Evolutionary conservation across 2,329 filamentous ascomycete species (phyloP).

Genomic region (Lecanicillium sp.): DNA sequence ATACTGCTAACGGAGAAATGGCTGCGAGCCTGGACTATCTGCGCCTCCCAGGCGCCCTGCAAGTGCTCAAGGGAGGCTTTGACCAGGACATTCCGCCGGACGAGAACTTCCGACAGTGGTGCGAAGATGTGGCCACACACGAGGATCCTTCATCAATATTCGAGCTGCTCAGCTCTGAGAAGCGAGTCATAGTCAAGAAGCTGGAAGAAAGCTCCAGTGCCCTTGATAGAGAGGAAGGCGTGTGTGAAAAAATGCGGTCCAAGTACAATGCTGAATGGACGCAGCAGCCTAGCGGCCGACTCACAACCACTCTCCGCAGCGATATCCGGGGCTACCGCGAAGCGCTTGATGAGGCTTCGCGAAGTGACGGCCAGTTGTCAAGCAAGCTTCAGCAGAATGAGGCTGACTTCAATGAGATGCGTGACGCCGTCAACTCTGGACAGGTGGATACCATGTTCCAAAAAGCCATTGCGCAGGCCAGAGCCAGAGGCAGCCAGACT

Average conservation of each 20-base stretch:
- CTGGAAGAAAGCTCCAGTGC: slow-evolving; percentile 81
- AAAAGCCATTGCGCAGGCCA: slow-evolving; percentile 73
- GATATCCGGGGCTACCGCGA: slow-evolving; percentile 86
- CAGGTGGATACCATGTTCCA: slow-evolving; percentile 88
- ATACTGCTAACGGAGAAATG: slow-evolving; percentile 92
- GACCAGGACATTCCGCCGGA: slow-evolving; percentile 85
- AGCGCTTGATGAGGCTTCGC: slow-evolving; percentile 81
- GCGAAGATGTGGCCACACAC: slow-evolving; percentile 82
- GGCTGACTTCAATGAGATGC: slow-evolving; percentile 90
- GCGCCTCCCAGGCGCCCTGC: slow-evolving; percentile 79
- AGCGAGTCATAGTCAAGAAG: slow-evolving; percentile 63
- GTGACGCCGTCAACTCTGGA: slow-evolving; percentile 76
- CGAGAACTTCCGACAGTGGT: slow-evolving; percentile 90
- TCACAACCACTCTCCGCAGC: slow-evolving; percentile 79
- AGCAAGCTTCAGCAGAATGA: slow-evolving; percentile 81
- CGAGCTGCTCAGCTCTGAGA: slow-evolving; percentile 70
- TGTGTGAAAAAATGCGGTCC: slow-evolving; percentile 98
- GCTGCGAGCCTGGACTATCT: slow-evolving; percentile 91
- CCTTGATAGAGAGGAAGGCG: slow-evolving; percentile 92
- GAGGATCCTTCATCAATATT: slow-evolving; percentile 74
- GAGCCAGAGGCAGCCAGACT: slow-evolving; percentile 56
- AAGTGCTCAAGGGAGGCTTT: slow-evolving; percentile 86
- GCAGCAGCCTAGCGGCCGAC: slow-evolving; percentile 85
- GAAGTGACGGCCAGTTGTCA: slow-evolving; percentile 79
- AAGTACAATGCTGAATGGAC: slow-evolving; percentile 97